These are phyloP conservation scores for Purpureocillium takamizusanense DNA, from an alignment of 2,329 filamentous ascomycete species.

Conservation along the genomic window DNA sequence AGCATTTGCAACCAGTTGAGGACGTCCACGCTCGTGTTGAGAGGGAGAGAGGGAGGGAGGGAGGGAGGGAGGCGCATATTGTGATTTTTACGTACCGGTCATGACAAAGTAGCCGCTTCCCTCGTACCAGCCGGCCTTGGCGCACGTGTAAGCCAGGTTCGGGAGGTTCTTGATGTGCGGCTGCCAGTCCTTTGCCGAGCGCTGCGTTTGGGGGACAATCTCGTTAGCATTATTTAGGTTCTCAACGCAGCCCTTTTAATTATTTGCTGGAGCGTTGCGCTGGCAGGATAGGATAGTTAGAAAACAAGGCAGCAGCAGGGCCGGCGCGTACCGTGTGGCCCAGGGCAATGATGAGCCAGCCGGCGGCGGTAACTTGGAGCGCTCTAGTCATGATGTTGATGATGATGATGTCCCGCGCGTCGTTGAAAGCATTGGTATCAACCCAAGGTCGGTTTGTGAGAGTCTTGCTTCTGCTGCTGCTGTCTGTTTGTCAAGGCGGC, in stretches of 20 bases:
- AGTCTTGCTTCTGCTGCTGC: too few species aligned
- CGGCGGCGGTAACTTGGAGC: conserved; percentile 5
- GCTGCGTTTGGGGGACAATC: not conserved
- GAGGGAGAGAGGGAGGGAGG: too few species aligned
- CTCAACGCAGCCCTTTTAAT: not conserved
- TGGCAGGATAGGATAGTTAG: not conserved
- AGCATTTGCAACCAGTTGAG: too few species aligned
- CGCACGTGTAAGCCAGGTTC: conserved; percentile 4
- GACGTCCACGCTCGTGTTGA: too few species aligned
- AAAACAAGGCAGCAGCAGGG: not conserved
- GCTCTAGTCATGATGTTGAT: conserved; percentile 6
- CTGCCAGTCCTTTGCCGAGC: conserved; percentile 9
- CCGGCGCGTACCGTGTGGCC: conserved; percentile 6
- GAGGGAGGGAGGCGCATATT: too few species aligned
- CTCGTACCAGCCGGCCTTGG: conserved; percentile 9
- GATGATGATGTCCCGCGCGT: too few species aligned
- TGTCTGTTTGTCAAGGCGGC: too few species aligned
- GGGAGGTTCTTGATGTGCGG: conserved; percentile 6
- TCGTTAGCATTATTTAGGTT: not conserved
- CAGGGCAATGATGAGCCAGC: conserved; percentile 8
- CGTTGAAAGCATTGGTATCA: too few species aligned
- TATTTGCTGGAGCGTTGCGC: not conserved
- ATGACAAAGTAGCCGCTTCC: conserved; percentile 8
- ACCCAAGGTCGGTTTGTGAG: too few species aligned
- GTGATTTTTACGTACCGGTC: conserved; percentile 5